Base-by-base conservation (phyloP, 2,329 filamentous ascomycete genomes). In the Microdochium bolleyi region DNA sequence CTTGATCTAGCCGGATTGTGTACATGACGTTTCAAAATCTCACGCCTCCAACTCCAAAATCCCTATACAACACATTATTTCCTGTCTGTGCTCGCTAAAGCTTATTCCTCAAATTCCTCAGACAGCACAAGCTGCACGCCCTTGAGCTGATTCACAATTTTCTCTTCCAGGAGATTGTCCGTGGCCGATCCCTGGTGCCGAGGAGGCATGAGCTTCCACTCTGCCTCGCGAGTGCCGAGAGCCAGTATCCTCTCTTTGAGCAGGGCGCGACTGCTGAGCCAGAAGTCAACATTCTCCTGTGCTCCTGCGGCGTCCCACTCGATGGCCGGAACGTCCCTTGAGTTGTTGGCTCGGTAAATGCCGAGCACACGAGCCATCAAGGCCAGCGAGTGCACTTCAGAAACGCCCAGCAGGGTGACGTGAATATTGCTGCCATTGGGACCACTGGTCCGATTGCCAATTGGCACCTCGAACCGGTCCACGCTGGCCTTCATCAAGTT, bases 221-320 rank as follows among this genome's bases (percentile, higher is more conserved):
- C 84, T 46, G 80, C 74, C 69, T 96, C 91, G 56, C 85, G 80
- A 61, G 85, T 79, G 25, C 82, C 88, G 21, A 88, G 76, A 0
- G 91, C 84, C 50, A 92, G 75, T 49, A 96, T 80, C 25, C 88
- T 78, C 57, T 89, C 85, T 51, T 85, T 79, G 53, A 96, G 72
- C 52, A 85, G 73, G 58, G 83, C 82, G 54, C 84, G 79, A 51
- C 84, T 84, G 25, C 82, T 78, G 34, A 96, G 72, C 78, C 89
- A 89, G 58, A 88, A 88, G 59, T 95, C 89, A 4, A 95, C 82
- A 61, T 94, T 90, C 65, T 95, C 92, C 58, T 87, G 79, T 49
- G 95, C 79, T 1, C 77, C 76, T 1, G 78, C 76, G 13, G 80
- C 77, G 63, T 96, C 89, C 85, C 89, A 95, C 51, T 82, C 77